Evolutionary conservation across 768 basidiomycete genomes (phyloP).

Genomic region (Tricholoma flavovirens): DNA sequence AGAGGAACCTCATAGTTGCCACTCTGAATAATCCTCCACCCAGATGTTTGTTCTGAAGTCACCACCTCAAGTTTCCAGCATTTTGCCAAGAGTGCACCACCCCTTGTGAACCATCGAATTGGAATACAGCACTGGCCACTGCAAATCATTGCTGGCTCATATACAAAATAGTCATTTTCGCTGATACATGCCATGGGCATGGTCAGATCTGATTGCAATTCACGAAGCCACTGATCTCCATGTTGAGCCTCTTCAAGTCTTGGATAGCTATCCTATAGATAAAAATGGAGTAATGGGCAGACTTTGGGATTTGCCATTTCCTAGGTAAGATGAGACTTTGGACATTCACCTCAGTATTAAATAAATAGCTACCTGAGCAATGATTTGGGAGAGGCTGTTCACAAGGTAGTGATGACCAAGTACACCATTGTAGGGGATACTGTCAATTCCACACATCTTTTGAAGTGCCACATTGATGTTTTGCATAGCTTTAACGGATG

Average conservation of each 20-base stretch:
- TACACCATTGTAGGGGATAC: conserved; percentile 22
- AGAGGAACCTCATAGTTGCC: too few relatives aligned
- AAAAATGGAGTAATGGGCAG: conserved; percentile 22
- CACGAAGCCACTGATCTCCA: conserved; percentile 21
- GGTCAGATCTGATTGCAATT: conserved; percentile 12
- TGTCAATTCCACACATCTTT: conserved; percentile 21
- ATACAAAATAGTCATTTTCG: not conserved
- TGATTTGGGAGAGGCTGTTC: conserved; percentile 24
- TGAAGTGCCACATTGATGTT: not conserved
- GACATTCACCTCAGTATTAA: too few relatives aligned
- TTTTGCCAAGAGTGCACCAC: not conserved
- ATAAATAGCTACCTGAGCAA: conserved; percentile 22
- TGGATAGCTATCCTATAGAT: conserved; percentile 28
- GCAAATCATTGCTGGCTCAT: not conserved
- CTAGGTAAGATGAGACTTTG: conserved; percentile 10
- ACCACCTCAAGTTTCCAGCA: not conserved
- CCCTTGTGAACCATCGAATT: not conserved
- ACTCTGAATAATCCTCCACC: too few relatives aligned
- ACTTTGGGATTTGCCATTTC: conserved; percentile 35
- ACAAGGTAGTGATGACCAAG: conserved; percentile 28
- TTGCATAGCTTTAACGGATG: not conserved
- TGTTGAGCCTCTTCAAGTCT: conserved; percentile 15
- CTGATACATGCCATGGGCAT: not conserved
- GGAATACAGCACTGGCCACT: not conserved
- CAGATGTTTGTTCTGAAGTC: not conserved